Evolutionary conservation across 169 alveolate species (phyloP).

Genomic region (Plasmodium coatneyi): DNA sequence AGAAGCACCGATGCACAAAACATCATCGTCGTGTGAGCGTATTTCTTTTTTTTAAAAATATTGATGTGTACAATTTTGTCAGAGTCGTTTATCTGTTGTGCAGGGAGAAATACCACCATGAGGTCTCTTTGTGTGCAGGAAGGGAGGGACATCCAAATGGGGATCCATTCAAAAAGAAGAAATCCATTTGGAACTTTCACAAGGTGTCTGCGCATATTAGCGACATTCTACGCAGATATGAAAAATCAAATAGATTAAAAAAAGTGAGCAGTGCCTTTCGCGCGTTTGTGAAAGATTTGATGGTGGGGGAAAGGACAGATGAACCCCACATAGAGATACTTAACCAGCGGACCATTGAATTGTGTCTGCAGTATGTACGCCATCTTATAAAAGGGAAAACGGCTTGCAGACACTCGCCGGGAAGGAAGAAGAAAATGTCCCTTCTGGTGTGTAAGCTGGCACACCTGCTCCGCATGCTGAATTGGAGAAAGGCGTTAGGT

Average conservation of each 20-base stretch:
- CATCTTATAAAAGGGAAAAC: constrained; percentile 15
- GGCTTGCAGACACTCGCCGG: neutral
- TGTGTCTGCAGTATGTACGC: constrained; percentile 21
- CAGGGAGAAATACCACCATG: constrained; percentile 11
- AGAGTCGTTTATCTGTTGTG: constrained; percentile 31
- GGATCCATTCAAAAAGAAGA: neutral
- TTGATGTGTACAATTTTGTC: constrained; percentile 3
- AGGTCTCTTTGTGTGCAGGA: neutral
- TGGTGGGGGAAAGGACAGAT: neutral
- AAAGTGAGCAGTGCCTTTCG: neutral
- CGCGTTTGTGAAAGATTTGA: neutral
- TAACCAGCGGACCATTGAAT: neutral
- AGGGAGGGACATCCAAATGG: neutral
- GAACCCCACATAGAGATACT: neutral
- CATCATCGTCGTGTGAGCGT: neutral
- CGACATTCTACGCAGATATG: neutral
- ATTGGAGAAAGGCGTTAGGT: constrained; percentile 33
- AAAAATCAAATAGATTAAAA: neutral
- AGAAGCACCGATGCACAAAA: neutral
- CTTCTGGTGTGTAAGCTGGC: constrained; percentile 7
- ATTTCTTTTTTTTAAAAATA: constrained; percentile 23
- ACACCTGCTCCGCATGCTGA: neutral
- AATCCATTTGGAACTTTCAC: neutral
- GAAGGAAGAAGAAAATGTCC: constrained; percentile 7
- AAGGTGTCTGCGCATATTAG: neutral